These are phyloP conservation scores for Thamnidium elegans DNA, from an alignment of 192 early-diverging fungal genomes.

Conservation along the genomic window DNA sequence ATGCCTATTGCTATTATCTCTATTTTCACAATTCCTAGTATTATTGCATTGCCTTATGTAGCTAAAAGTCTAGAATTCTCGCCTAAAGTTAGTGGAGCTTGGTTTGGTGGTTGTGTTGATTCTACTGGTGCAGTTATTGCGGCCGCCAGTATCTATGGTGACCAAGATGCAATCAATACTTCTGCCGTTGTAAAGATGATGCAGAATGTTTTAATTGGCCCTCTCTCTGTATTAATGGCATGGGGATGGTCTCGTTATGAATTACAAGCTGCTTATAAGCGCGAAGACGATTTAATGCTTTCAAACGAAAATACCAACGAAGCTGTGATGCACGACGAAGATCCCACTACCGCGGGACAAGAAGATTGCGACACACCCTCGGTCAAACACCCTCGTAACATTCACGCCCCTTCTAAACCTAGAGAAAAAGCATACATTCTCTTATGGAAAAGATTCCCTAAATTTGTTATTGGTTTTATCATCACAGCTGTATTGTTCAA, in stretches of 20 bases:
- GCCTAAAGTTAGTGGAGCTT: slow-evolving; percentile 44
- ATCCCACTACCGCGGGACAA: background rate
- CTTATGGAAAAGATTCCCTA: slow-evolving; percentile 51
- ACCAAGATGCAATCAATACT: slow-evolving; percentile 42
- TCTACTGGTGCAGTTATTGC: slow-evolving; percentile 56
- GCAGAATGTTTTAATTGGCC: slow-evolving; percentile 54
- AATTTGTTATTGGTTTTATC: slow-evolving; percentile 51
- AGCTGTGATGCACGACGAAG: background rate
- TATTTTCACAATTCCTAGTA: slow-evolving; percentile 52
- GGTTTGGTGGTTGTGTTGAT: slow-evolving; percentile 57
- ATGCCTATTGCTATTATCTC: slow-evolving; percentile 57
- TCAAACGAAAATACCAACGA: background rate
- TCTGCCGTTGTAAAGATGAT: slow-evolving; percentile 55
- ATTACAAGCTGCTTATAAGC: slow-evolving; percentile 16
- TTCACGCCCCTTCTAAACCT: slow-evolving; percentile 9
- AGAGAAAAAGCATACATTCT: slow-evolving; percentile 32
- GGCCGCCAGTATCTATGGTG: slow-evolving; percentile 49
- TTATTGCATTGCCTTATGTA: slow-evolving; percentile 52
- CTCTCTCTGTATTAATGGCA: slow-evolving; percentile 47
- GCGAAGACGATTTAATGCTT: slow-evolving; percentile 15
- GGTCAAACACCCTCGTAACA: slow-evolving; percentile 14
- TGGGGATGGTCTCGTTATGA: slow-evolving; percentile 46
- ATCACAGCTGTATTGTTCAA: slow-evolving; percentile 48
- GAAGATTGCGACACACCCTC: slow-evolving; percentile 2
- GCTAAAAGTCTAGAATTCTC: slow-evolving; percentile 41